Evolutionary conservation across 345 rosid genomes (phyloP), one percentile per base, ranked within the genome.

Genomic region (Kernera saxatilis): DNA sequence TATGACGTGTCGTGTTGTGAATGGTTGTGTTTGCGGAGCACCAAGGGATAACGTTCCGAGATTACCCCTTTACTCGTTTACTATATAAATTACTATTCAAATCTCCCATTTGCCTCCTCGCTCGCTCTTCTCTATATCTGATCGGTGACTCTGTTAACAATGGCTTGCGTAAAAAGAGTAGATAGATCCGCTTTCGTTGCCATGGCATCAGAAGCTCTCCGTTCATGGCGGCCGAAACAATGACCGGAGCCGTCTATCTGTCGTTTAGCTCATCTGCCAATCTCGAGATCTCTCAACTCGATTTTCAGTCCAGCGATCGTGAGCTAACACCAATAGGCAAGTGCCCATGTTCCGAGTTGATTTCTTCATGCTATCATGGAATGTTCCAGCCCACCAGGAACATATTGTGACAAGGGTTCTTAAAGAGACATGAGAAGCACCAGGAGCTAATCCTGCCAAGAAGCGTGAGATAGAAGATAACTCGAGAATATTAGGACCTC

Each of bases 181-280:
- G 83, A 50, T 65, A 73, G 93, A 83, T 90, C 98, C 84, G 91
- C 97, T 82, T 83, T 87, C 50, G 93, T 83, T 79, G 93, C 97
- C n/a, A 78, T 90, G 87, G 98, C 96, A 3, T 21, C 57, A 8
- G 21, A 52, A 27, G 57, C 57, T 27, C 57, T 27, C 57, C 57
- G 36, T 52, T 52, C 36, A 52, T 52, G 36, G 35, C 57, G 9
- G 92, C 98, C 15, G 98, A 96, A 15, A 92, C 98, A 55, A 87
- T 92, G 98, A 95, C 96, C 13, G 94, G 96, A 35, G 95, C 94
- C 5, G 95, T 92, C 62, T 96, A 92, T 82, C 83, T 83, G 58
- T 92, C 95, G 6, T 92, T 92, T 72, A 92, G 95, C 75, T 90
- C 98, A 12, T 82, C 95, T 12, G 88, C 96, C 5, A 82, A 72